These are phyloP conservation scores for Malus hybrid DNA, from an alignment of 331 rosid genomes.

Conservation along the genomic window DNA sequence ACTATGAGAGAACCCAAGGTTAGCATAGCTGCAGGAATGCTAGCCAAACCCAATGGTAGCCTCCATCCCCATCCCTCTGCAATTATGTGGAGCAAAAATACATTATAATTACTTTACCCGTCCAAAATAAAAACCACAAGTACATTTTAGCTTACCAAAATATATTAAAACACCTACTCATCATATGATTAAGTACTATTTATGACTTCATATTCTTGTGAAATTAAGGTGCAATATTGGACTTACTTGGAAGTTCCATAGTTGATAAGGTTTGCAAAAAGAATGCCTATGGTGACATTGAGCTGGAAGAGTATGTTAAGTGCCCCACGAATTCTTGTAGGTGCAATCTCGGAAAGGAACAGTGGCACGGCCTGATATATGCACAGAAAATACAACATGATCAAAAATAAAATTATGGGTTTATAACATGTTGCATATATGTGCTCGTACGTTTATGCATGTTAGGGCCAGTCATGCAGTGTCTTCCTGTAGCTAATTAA, in stretches of 20 bases:
- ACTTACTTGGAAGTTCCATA: slow-evolving; percentile 38
- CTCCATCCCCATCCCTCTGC: slow-evolving; percentile 73
- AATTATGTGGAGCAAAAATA: slow-evolving; percentile 19
- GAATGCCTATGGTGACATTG: slow-evolving; percentile 28
- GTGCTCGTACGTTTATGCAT: too few species aligned
- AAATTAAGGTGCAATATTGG: background rate
- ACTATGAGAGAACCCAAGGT: slow-evolving; percentile 45
- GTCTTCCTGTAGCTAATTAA: too few species aligned
- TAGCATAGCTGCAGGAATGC: slow-evolving; percentile 43
- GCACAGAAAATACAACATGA: background rate
- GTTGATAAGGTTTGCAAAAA: slow-evolving; percentile 24
- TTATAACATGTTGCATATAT: too few species aligned
- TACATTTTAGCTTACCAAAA: background rate
- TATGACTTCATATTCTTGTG: background rate
- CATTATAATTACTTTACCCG: background rate
- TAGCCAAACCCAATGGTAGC: slow-evolving; percentile 55
- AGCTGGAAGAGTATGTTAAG: slow-evolving; percentile 31
- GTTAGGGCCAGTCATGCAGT: too few species aligned
- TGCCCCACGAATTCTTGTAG: slow-evolving; percentile 37
- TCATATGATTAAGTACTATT: background rate
- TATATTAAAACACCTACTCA: background rate
- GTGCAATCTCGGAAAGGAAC: slow-evolving; percentile 40
- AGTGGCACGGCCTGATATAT: slow-evolving; percentile 26
- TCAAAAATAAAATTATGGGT: background rate
- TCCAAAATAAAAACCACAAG: background rate